Evolutionary conservation across 805 yeast genomes (phyloP).

Genomic region (Lipomyces oligophaga): DNA sequence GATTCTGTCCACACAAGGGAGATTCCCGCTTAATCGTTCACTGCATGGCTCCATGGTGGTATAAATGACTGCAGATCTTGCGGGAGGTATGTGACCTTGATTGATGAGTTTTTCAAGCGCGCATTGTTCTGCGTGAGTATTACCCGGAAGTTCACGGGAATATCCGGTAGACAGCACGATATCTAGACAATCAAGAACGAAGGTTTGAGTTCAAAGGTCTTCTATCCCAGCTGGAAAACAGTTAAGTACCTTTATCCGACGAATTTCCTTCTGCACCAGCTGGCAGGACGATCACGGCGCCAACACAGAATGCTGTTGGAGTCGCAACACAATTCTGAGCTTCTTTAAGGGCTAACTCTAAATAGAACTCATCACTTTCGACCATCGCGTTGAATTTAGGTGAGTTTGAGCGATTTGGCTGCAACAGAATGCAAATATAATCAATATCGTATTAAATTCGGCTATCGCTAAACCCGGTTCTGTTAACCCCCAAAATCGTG

Average conservation of each 20-base stretch:
- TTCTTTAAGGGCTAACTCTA: constrained; percentile 72
- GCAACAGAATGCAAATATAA: not conserved
- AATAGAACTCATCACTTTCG: constrained; percentile 39
- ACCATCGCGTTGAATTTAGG: not conserved
- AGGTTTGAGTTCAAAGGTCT: not conserved
- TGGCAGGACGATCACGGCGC: constrained; percentile 58
- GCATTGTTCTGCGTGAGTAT: constrained; percentile 97
- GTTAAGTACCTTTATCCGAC: constrained; percentile 7
- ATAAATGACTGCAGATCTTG: constrained; percentile 74
- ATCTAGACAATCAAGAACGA: constrained; percentile 36
- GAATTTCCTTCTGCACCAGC: constrained; percentile 9
- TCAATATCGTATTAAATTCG: not conserved
- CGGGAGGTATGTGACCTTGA: constrained; percentile 35
- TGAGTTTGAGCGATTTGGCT: not conserved
- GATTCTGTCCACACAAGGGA: constrained; percentile 82
- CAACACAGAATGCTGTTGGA: constrained; percentile 88
- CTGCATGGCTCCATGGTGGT: constrained; percentile 99
- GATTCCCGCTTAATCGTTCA: constrained; percentile 78
- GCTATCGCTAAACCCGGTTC: not conserved
- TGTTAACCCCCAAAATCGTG: not conserved
- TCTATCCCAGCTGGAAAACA: not conserved
- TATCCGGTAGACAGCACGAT: constrained; percentile 73
- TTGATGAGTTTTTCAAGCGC: constrained; percentile 67
- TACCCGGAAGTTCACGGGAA: constrained; percentile 87
- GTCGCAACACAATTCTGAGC: constrained; percentile 81